Evolutionary conservation across 108 stramenopile species (phyloP).

Genomic region (Pseudonitzschia delicatissima): DNA sequence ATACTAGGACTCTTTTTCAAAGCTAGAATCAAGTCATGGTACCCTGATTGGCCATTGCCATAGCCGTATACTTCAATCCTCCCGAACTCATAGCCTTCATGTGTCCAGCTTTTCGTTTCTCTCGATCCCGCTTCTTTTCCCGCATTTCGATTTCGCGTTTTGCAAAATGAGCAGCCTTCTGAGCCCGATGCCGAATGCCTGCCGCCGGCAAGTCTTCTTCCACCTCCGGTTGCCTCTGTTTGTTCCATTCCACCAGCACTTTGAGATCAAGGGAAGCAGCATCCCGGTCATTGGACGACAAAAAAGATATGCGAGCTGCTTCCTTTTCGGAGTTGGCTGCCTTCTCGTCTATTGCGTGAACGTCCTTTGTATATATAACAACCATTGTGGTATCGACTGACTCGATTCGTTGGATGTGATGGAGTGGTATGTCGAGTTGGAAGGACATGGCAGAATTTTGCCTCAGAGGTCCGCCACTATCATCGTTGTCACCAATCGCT

Average conservation of each 20-base stretch:
- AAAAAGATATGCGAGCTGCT: constrained; percentile 29
- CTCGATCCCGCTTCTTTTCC: constrained; percentile 58
- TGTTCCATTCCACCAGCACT: constrained; percentile 72
- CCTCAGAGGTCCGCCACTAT: constrained; percentile 11
- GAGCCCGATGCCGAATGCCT: constrained; percentile 40
- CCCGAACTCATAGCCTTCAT: constrained; percentile 37
- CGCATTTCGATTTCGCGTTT: constrained; percentile 78
- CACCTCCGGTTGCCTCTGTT: constrained; percentile 46
- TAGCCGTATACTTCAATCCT: constrained; percentile 58
- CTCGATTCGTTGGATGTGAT: constrained; percentile 32
- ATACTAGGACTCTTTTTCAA: too few relatives aligned
- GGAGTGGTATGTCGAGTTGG: constrained; percentile 40
- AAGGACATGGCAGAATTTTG: constrained; percentile 13
- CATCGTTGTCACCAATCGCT: neutral
- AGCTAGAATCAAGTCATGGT: too few relatives aligned
- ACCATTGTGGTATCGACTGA: constrained; percentile 27
- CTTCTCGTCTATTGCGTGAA: constrained; percentile 32
- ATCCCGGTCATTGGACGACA: constrained; percentile 24
- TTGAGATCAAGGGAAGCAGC: constrained; percentile 42
- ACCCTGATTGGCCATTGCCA: constrained; percentile 76
- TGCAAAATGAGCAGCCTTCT: constrained; percentile 80
- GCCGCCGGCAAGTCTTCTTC: constrained; percentile 37
- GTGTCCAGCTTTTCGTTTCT: constrained; percentile 76
- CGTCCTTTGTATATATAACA: constrained; percentile 28
- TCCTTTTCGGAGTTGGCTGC: constrained; percentile 27